A percentile compares a stretch with the other conserved stretches of the same genome.
phyloP scores from a whole-genome alignment of 495 filamentous ascomycete species.

The Xylaria acuta region DNA sequence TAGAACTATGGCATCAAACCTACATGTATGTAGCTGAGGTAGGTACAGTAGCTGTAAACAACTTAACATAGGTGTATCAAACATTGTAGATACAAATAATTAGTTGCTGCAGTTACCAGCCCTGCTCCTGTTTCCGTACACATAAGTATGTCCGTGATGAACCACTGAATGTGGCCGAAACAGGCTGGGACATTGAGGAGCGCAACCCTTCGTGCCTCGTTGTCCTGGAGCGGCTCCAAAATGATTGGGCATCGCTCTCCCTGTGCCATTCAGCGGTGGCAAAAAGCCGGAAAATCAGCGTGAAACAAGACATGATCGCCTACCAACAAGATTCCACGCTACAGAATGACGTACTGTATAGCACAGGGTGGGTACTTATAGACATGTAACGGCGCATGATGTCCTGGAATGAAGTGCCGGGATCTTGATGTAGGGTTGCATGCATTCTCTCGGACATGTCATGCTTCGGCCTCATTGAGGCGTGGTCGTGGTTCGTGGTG shows the following conservation, averaged over 20 bases:
- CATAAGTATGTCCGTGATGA: neutral
- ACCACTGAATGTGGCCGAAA: neutral
- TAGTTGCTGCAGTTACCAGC: neutral
- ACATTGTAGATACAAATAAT: neutral
- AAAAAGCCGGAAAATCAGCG: neutral
- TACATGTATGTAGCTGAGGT: neutral
- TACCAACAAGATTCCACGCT: neutral
- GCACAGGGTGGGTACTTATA: neutral
- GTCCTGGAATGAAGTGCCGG: neutral
- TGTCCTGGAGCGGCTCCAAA: neutral
- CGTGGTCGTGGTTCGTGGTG: neutral
- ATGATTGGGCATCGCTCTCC: neutral
- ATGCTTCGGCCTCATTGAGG: neutral
- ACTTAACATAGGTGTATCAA: neutral
- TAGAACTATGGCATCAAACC: neutral
- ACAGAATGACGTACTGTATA: neutral
- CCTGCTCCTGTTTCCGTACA: neutral
- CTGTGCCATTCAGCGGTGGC: neutral
- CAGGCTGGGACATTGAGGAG: neutral
- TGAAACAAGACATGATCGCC: constrained; percentile 13
- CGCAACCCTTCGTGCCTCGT: neutral
- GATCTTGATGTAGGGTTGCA: neutral
- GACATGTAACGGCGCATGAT: neutral
- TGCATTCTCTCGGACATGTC: neutral
- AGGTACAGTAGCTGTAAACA: neutral